Evolutionary conservation across 768 basidiomycete genomes (phyloP).

Genomic region (Asterophora parasitica): DNA sequence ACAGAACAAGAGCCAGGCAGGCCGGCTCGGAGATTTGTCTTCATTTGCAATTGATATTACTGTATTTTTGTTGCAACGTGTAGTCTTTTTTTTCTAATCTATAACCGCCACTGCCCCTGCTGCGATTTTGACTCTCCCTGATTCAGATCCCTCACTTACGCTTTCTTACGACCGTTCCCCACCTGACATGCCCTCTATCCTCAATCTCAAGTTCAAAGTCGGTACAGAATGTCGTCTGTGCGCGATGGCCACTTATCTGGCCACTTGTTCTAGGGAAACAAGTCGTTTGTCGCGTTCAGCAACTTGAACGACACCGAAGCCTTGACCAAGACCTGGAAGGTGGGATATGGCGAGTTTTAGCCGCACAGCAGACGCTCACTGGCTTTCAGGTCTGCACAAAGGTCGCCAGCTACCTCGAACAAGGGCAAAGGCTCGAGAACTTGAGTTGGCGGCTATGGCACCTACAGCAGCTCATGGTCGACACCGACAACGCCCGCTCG

Average conservation of each 20-base stretch:
- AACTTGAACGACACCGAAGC: conserved; percentile 82
- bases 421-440: conserved; percentile 89
- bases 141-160: conserved; percentile 9
- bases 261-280: conserved; percentile 66
- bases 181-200: conserved; percentile 68
- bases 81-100: conserved; percentile 16
- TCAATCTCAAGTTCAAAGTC: conserved; percentile 85
- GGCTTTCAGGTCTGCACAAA: conserved; percentile 78
- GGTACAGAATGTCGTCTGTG: conserved; percentile 17
- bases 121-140: conserved; percentile 9
- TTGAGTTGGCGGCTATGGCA: conserved; percentile 92
- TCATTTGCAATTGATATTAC: not conserved
- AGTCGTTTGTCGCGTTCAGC: conserved; percentile 91
- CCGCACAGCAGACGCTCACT: not conserved
- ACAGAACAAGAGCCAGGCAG: not conserved
- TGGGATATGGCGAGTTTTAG: conserved; percentile 23
- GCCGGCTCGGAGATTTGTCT: not conserved
- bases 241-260: not conserved
- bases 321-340: conserved; percentile 90
- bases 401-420: conserved; percentile 87
- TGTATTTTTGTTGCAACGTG: conserved; percentile 3
- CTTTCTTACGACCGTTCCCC: conserved; percentile 9
- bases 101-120: conserved; percentile 9
- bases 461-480: conserved; percentile 87
- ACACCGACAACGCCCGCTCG: conserved; percentile 82